Percentiles rank a stretch among this genome's conserved stretches.
Evolutionary conservation across 148 eudicot genomes (phyloP).

Genomic region (Cornus controversa): DNA sequence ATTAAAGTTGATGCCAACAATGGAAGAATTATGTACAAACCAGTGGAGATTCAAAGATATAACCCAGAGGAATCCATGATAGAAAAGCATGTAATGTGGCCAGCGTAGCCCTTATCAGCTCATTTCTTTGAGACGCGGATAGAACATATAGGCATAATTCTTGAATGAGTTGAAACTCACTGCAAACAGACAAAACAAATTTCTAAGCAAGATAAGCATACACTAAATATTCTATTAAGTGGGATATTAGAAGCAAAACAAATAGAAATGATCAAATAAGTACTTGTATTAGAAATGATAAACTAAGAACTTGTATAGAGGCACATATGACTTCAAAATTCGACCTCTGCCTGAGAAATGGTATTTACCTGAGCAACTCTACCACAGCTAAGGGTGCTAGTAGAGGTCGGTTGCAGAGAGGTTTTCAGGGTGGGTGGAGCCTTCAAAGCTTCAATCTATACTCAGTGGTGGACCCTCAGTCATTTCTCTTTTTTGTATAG

Average conservation of each 20-base stretch:
- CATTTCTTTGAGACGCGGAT: constrained; percentile 91
- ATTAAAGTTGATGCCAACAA: not conserved
- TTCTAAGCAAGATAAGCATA: constrained; percentile 1
- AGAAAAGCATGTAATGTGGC: constrained; percentile 95
- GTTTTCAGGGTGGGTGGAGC: too few relatives aligned
- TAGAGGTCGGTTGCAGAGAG: too few relatives aligned
- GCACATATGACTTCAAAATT: too few relatives aligned
- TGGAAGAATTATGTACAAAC: constrained; percentile 38
- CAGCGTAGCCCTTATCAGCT: constrained; percentile 85
- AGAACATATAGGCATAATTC: constrained; percentile 94
- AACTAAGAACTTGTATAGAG: too few relatives aligned
- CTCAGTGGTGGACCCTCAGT: too few relatives aligned
- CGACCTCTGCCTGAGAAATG: too few relatives aligned
- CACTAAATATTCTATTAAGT: not conserved
- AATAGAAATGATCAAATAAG: not conserved
- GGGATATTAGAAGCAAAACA: not conserved
- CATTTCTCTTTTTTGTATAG: too few relatives aligned
- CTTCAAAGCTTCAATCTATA: too few relatives aligned
- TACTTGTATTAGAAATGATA: not conserved
- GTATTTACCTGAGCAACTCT: too few relatives aligned
- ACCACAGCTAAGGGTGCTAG: too few relatives aligned
- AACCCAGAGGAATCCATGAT: constrained; percentile 98
- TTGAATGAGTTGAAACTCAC: constrained; percentile 97
- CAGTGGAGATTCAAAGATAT: constrained; percentile 97
- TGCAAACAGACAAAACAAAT: constrained; percentile 34